Base-by-base conservation (phyloP, 2,329 filamentous ascomycete genomes). In the Trichophyton rubrum region DNA sequence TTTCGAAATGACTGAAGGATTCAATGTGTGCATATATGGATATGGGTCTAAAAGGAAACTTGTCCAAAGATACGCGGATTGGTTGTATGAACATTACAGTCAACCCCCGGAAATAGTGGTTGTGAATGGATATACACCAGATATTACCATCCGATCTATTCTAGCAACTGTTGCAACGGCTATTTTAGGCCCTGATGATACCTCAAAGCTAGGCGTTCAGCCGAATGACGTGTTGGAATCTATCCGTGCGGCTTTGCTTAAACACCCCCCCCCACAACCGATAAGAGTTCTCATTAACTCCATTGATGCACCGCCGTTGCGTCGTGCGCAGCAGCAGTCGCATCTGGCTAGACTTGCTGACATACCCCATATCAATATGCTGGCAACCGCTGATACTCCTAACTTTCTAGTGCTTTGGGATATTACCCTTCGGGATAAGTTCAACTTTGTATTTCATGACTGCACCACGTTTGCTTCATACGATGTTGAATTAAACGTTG, bases 351-450 rank as follows among this genome's bases (percentile, higher is more conserved):
- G 85, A 35, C 80, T 99, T 15, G 87, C 89, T 9, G 79, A 87
- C 0, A 87, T 92, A 67, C 83, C 86, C 0, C 80, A 79, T 43
- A 80, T 97, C 63, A 83, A 80, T 59, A 77, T 97, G 27, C 73
- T 95, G 33, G 88, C 87, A 66, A 95, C 90, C 1, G 87, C 87
- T 60, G 92, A 97, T 74, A 90, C 89, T 7, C 90, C 91, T 5
- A 89, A 88, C 67, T 96, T 96, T 69, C 78, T 89, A 0, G 75
- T 96, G 1, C 80, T 97, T 58, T 99, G 92, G 91, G 90, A 96
- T 73, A 86, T 89, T 59, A 86, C 85, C 60, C 80, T 91, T n/a
- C 86, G 88, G 55, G 86, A 89, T 15, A 83, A 88, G 30, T 89
- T 91, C 74, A 88, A 88, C 71, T 91, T 96, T 66, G 78, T 90